Evolutionary conservation across 2,329 filamentous ascomycete genomes (phyloP).

Genomic region (Paraphoma chrysanthemicola): DNA sequence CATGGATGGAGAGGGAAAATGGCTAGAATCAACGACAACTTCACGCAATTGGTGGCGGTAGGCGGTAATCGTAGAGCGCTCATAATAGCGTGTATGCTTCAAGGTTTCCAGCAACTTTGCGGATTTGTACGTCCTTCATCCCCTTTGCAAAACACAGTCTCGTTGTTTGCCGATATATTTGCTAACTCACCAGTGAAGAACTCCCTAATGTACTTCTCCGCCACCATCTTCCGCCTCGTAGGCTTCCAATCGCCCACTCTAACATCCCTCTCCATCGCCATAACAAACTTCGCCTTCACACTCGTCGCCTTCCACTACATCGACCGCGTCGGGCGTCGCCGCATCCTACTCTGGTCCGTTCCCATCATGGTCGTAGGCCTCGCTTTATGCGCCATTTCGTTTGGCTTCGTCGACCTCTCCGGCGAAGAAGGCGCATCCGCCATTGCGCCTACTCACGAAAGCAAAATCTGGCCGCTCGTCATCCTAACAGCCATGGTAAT

Average conservation of each 20-base stretch:
- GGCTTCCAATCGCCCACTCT: constrained; percentile 55
- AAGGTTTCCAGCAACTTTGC: constrained; percentile 86
- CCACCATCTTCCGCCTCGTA: constrained; percentile 56
- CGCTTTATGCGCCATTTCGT: constrained; percentile 73
- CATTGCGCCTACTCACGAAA: background rate
- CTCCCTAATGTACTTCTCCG: constrained; percentile 57
- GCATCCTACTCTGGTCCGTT: constrained; percentile 80
- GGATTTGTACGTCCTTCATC: constrained; percentile 52
- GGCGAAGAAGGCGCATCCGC: constrained; percentile 4
- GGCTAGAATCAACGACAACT: constrained; percentile 61
- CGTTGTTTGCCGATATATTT: too few relatives aligned
- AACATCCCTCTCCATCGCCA: constrained; percentile 53
- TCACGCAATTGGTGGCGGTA: constrained; percentile 54
- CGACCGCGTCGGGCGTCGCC: constrained; percentile 53
- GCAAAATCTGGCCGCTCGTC: constrained; percentile 43
- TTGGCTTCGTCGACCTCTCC: constrained; percentile 67
- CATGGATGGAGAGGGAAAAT: constrained; percentile 42
- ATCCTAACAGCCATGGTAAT: constrained; percentile 79
- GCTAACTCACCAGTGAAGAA: constrained; percentile 39
- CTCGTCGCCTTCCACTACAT: constrained; percentile 54
- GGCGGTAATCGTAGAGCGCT: constrained; percentile 74
- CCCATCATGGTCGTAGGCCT: constrained; percentile 83
- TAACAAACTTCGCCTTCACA: constrained; percentile 56
- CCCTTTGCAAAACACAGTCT: background rate
- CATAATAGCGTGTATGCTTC: constrained; percentile 83